Evolutionary conservation across 148 eudicot species (phyloP).

Genomic region (Chenopodium berlandieri): DNA sequence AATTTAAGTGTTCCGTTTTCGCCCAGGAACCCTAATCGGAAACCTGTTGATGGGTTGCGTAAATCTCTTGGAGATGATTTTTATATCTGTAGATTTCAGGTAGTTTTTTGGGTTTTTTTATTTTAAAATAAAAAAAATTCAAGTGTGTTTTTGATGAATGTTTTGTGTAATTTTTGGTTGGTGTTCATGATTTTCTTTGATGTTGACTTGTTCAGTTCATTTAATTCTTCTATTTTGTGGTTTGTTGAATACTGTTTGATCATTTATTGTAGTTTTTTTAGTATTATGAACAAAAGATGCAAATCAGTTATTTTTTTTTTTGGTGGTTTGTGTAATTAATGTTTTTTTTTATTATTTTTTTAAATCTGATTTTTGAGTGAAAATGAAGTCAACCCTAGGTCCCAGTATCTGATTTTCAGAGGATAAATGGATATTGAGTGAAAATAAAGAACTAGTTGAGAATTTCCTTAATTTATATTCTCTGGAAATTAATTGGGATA

Average conservation of each 20-base stretch:
- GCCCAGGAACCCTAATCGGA: constrained; percentile 40
- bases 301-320: neutral
- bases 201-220: neutral
- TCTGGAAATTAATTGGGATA: no score
- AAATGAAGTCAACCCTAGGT: neutral
- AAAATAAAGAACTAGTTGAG: neutral
- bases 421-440: neutral
- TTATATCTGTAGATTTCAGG: constrained; percentile 64
- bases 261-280: neutral
- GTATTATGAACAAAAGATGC: neutral
- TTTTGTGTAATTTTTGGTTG: neutral
- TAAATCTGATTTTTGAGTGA: no score
- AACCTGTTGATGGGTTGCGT: constrained; percentile 32
- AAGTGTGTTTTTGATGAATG: neutral
- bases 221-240: neutral
- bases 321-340: neutral
- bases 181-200: neutral
- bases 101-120: neutral
- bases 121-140: no score
- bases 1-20: constrained; percentile 43
- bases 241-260: neutral
- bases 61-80: constrained; percentile 44
- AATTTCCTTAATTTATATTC: no score
- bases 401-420: neutral
- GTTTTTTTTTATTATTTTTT: neutral